Evolutionary conservation across 2,329 filamentous ascomycete species (phyloP), one percentile per base, ranked within the genome.

Genomic region (Massarina eburnea): DNA sequence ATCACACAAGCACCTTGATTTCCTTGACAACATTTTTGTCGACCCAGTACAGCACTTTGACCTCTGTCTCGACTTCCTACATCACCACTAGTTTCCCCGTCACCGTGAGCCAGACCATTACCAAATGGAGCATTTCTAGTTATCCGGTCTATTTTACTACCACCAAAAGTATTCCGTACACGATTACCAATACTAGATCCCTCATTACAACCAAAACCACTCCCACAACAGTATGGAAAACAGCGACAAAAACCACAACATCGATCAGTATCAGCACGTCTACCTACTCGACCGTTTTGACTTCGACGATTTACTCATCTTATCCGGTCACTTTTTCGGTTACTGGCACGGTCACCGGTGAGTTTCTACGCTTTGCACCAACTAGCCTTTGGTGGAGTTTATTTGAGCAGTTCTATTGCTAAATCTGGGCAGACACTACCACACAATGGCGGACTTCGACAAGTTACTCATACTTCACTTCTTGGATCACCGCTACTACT

Each of bases 81-180:
- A 58, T 61, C 10, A 59, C 55, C 1, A 53, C 55, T 2, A 53
- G 48, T 20, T 46, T 43, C 10, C 48, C 45, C 26, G 54, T 36
- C 17, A 45, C 42, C 7, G 22, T 43, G 4, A 41, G 19, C 19
- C 4, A 32, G n/a, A 44, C 41, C 3, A 42, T 47, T 37, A 54
- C 44, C 12, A 39, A 26, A 10, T 49, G 41, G 40, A 15, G 32
- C 3, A 43, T 32, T 10, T 36, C 33, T n/a, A 15, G n/a, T 9
- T 33, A 33, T 22, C 39, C 39, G 6, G 39, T 41, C 7, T 18
- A 17, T 12, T 22, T 33, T 9, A 37, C 29, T 4, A 37, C 22
- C 15, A 36, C 41, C 4, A 29, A 36, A 17, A 43, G 33, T 15
- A 17, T 36, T 37, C 41, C 34, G 5, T 33, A 33, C 19, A 41